These are phyloP conservation scores for Metarhizium album DNA, from an alignment of 2,329 filamentous ascomycete species.

Conservation along the genomic window DNA sequence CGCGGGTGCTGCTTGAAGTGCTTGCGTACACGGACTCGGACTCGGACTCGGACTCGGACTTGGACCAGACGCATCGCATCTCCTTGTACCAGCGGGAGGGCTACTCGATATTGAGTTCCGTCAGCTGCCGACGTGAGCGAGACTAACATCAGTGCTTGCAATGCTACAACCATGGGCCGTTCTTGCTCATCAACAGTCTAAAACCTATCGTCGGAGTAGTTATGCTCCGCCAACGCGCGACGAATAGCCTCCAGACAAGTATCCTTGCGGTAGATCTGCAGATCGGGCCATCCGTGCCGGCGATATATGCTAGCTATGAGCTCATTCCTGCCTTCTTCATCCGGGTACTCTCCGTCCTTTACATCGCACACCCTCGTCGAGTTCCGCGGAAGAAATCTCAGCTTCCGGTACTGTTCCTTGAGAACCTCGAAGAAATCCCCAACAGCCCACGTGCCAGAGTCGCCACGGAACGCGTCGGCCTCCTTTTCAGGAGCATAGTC, in stretches of 20 bases:
- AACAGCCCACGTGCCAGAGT: constrained; percentile 14
- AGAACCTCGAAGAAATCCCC: constrained; percentile 17
- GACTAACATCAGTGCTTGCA: too few relatives aligned
- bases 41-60: too few relatives aligned
- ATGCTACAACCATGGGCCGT: too few relatives aligned
- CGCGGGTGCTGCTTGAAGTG: too few relatives aligned
- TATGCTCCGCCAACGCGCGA: background rate
- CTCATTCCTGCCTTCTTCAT: constrained; percentile 6
- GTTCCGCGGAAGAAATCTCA: constrained; percentile 13
- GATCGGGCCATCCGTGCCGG: constrained; percentile 14
- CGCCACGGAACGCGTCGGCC: constrained; percentile 14
- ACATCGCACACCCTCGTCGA: constrained; percentile 4
- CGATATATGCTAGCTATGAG: constrained; percentile 13
- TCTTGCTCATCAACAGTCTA: background rate
- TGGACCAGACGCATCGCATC: too few relatives aligned
- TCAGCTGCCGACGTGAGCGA: too few relatives aligned
- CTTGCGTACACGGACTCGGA: too few relatives aligned
- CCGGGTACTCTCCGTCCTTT: background rate
- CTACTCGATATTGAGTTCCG: too few relatives aligned
- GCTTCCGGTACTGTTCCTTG: constrained; percentile 13
- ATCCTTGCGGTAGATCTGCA: background rate
- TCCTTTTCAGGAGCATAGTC: constrained; percentile 15
- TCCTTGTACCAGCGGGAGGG: too few relatives aligned
- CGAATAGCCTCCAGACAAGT: background rate
- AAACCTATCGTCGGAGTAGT: background rate